Evolutionary conservation across 192 early-diverging fungal genomes (phyloP), one percentile per base, ranked within the genome.

Genomic region (Umbelopsis vinacea): DNA sequence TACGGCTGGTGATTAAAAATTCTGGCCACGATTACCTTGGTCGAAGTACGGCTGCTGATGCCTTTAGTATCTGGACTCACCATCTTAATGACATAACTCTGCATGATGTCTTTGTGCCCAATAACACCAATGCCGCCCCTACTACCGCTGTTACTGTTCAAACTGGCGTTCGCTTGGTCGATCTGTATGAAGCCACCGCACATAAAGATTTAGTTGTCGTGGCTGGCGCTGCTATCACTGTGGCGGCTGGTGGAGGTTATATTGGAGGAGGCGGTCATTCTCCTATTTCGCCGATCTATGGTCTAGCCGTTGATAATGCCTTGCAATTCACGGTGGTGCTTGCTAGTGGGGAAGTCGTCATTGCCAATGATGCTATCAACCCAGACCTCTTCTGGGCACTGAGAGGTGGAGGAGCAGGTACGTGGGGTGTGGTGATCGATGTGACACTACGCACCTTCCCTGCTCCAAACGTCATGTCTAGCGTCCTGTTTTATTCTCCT

Each of bases 361-460:
- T 74, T 45, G 79, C 79, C 33, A 86, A 85, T 76, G 46, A 52
- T 6, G 69, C 69, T 46, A 57, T 70, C 29, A 76, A 86, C 74
- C n/a, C 69, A 4, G 85, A 88, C 73, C 71, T 89, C 14, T 88
- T 87, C 48, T 86, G 85, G 86, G 86, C 88, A 2, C 68, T 88
- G 6, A 85, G 86, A 29, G 88, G 88, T 35, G 87, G 85, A 22
- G 84, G 88, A 37, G 48, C 48, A 22, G n/a, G 69, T 11, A 70
- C 69, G 24, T 70, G 47, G 47, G 69, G 67, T 2, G 75, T 87
- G 10, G 81, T 86, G 21, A 81, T 81, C 14, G 55, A 77, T 12
- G 79, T 83, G 37, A 78, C 70, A 9, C 60, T 86, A 23, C 60
- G 50, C 12, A 52, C 66, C 7, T 40, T 52, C 26, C 71, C 71